Evolutionary conservation across 2,329 filamentous ascomycete genomes (phyloP).

Genomic region (Nannizzia gypsea): DNA sequence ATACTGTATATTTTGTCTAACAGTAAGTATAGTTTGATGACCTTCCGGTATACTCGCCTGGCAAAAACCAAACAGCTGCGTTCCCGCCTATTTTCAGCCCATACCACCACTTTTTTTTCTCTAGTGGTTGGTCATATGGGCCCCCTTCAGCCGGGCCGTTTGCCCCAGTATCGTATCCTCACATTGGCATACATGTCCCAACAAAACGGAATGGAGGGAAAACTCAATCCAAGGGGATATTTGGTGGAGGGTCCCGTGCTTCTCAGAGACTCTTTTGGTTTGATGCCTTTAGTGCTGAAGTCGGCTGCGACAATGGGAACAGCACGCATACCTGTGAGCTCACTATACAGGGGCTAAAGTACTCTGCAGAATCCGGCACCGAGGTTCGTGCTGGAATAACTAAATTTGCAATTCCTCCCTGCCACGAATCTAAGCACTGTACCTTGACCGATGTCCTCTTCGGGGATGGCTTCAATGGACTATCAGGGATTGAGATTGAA

Average conservation of each 20-base stretch:
- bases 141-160: constrained; percentile 36
- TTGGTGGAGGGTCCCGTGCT: constrained; percentile 36
- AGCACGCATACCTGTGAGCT: constrained; percentile 27
- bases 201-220: constrained; percentile 17
- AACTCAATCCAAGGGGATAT: constrained; percentile 32
- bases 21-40: constrained; percentile 19
- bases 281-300: constrained; percentile 35
- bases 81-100: constrained; percentile 36
- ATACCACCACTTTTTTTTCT: constrained; percentile 42
- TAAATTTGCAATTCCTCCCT: constrained; percentile 33
- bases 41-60: constrained; percentile 16
- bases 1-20: background rate
- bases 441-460: constrained; percentile 35
- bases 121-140: constrained; percentile 40
- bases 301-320: constrained; percentile 38
- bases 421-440: constrained; percentile 32
- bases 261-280: constrained; percentile 40
- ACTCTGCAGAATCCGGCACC: constrained; percentile 22
- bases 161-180: constrained; percentile 34
- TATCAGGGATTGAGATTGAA: constrained; percentile 40
- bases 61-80: constrained; percentile 19
- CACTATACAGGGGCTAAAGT: constrained; percentile 37
- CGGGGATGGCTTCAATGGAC: constrained; percentile 27
- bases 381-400: constrained; percentile 29
- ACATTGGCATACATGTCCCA: constrained; percentile 38